Evolutionary conservation across 1,284 basidiomycete species (phyloP), one percentile per base, ranked within the genome.

Genomic region (Puccinia brachypodii): DNA sequence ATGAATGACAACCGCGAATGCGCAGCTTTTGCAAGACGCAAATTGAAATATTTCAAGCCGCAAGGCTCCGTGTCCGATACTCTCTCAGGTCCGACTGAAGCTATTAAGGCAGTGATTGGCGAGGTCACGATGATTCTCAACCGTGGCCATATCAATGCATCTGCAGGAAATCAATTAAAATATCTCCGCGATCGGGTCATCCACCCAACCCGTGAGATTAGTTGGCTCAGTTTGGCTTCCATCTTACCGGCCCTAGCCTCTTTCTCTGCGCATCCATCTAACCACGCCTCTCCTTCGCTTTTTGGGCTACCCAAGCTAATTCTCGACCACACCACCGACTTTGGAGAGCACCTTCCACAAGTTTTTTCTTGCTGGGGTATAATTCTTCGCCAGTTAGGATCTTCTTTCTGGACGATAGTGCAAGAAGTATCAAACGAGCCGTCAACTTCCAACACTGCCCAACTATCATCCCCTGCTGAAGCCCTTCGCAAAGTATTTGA

Each of bases 191-290:
- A 68, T 31, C 40, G 69, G 36, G 71, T 64, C 56, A 56, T 50
- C 36, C 71, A 42, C 38, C 78, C 78, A 31, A 81, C 68, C 42
- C 78, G 78, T 42, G 44, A 73, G 47, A 74, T 25, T 31, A 74
- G 69, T 47, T 81, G 78, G 78, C 58, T 50, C n/a, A 74, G 78
- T n/a, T 66, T 81, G 40, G 25, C 42, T 11, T 81, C 78, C 33
- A 81, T 81, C 50, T 50, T 81, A 25, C 14, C 38, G 22, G 78
- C 78, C 1, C 33, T 81, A 25, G 58, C 71, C 28, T 36, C 31
- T 25, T 72, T 28, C 44, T 81, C 78, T 38, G 14, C 71, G 47
- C 19, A 1, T 36, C 19, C n/a, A 7, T 38, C 60, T 13, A 44
- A 50, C 28, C 58, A 28, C 31, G 31, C 19, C 28, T 9, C 22